A percentile compares a stretch with the other conserved stretches of the same genome.
phyloP scores from a whole-genome alignment of 139 green algal genomes.

The Diplosphaera chodatii region DNA sequence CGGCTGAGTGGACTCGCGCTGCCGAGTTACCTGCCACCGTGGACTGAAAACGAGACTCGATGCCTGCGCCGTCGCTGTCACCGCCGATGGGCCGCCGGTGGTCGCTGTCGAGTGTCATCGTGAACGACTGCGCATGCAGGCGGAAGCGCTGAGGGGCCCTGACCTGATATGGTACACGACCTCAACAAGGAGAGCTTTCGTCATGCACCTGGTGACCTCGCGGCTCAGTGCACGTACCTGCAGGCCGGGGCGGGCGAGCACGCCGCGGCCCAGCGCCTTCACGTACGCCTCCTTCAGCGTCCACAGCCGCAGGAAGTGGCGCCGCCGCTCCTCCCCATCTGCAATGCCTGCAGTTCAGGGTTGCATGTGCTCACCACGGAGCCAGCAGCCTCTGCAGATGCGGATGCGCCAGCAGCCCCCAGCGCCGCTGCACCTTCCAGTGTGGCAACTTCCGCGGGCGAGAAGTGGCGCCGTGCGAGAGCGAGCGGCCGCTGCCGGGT shows the following conservation, averaged over 20 bases:
- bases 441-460: slow-evolving; percentile 23
- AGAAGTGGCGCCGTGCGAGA: slow-evolving; percentile 49
- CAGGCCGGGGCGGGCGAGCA: slow-evolving; percentile 52
- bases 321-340: background rate
- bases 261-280: slow-evolving; percentile 66
- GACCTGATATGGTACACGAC: too few species aligned
- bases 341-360: slow-evolving; percentile 1
- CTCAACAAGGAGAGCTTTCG: too few species aligned
- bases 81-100: background rate
- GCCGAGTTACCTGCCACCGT: too few species aligned
- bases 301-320: slow-evolving; percentile 62
- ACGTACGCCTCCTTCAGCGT: slow-evolving; percentile 75
- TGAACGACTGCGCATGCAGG: too few species aligned
- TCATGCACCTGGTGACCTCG: too few species aligned
- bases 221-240: too few species aligned
- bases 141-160: too few species aligned
- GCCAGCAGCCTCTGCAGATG: too few species aligned
- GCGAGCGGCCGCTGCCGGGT: slow-evolving; percentile 28
- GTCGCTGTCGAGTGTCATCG: slow-evolving; percentile 23
- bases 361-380: too few species aligned
- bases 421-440: slow-evolving; percentile 30
- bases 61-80: background rate
- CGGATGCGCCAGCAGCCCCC: too few species aligned
- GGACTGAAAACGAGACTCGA: too few species aligned
- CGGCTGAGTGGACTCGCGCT: too few species aligned